Evolutionary conservation across 2,329 filamentous ascomycete genomes (phyloP), one percentile per base, ranked within the genome.

Genomic region (Periconia sp.): DNA sequence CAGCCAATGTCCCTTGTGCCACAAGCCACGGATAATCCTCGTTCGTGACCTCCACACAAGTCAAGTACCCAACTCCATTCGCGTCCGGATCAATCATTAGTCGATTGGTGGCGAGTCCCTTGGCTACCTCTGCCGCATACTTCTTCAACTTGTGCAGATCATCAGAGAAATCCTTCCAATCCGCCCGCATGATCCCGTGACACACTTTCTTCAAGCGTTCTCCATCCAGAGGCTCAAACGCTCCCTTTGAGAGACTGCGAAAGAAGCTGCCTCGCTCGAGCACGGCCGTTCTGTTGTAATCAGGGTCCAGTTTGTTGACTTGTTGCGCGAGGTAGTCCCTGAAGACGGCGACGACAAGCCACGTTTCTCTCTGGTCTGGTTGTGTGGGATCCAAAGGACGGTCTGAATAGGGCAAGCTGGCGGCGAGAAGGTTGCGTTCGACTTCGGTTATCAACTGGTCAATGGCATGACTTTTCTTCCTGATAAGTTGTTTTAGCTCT

Each of bases 11-110:
- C 5, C 33, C 3, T 37, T n/a, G 11, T 37, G 33, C 33, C 11
- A 13, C 11, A 37, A 37, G 33, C 74, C 72, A 75, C 19, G 65
- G 68, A 11, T 70, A 52, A 49, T 74, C 69, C 23, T 50, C 55
- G n/a, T 33, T 23, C 19, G 42, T 37, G 1, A 74, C 58, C 47
- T 70, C 63, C 7, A 61, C 56, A 52, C 72, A 76, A 19, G 68
- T 76, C 51, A 76, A 50, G 56, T 71, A 76, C 3, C 58, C 56
- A n/a, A 75, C 60, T 14, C 47, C 52, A 14, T 62, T 50, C 43
- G 41, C 42, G n/a, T 71, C 66, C 1, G 68, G 60, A 44, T 71
- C 62, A 20, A 68, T 52, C 60, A 73, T 66, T 0, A 68, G 41
- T 27, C 64, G 54, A 43, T 66, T 69, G 31, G 20, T 47, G 1